Conservation (phyloP, 139 green algal species). For the Coelastrella sp. region DNA sequence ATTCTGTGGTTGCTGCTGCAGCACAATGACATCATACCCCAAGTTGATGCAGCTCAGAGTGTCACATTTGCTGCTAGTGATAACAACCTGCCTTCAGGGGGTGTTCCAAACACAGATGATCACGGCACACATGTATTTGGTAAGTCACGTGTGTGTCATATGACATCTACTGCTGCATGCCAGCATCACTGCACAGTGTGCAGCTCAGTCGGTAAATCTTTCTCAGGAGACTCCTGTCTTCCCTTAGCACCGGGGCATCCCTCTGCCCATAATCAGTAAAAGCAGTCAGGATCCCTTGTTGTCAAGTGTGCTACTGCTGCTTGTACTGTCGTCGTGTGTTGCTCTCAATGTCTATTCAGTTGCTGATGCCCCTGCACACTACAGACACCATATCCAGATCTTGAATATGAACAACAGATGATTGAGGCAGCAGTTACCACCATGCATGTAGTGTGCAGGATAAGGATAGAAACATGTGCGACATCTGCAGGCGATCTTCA, state of each 20-base stretch:
- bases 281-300: too few species aligned
- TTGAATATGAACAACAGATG: too few species aligned
- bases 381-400: too few species aligned
- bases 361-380: too few species aligned
- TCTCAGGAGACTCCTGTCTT: too few species aligned
- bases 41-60: neutral
- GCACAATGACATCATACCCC: neutral
- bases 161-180: neutral
- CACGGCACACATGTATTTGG: neutral
- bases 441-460: too few species aligned
- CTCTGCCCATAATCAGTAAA: too few species aligned
- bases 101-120: neutral
- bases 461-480: too few species aligned
- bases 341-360: too few species aligned
- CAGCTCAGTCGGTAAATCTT: too few species aligned
- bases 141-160: neutral
- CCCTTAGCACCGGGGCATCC: neutral
- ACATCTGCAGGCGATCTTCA: neutral
- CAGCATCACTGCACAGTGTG: neutral
- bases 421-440: too few species aligned
- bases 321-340: too few species aligned
- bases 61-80: neutral
- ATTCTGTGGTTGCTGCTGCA: neutral
- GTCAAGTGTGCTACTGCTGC: neutral
- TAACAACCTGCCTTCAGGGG: neutral